Evolutionary conservation across 805 yeast genomes (phyloP), one percentile per base, ranked within the genome.

Genomic region (Candida mattraensis): DNA sequence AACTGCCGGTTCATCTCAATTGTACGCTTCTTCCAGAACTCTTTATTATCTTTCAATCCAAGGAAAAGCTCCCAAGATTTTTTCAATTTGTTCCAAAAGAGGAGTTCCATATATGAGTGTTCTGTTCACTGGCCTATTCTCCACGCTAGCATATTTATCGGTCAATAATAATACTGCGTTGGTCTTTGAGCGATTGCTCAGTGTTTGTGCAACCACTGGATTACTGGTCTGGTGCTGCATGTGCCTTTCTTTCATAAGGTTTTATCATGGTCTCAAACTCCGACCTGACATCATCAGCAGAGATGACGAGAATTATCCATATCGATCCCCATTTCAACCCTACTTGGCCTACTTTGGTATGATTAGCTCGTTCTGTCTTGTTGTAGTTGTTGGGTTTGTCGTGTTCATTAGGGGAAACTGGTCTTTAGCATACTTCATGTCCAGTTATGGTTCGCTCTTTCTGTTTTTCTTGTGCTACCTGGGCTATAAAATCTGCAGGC

Each of bases 61-160:
- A 44, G 72, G 76, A 5, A 68, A 78, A 49, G 83, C 83, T 1
- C 91, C 93, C 14, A 62, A 62, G 20, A 54, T 75, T 24, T 78
- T 86, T 50, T 68, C 78, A 5, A 54, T 64, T 15, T 83, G 93
- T 57, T 74, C 77, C 33, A 64, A 69, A 16, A 59, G 61, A 17
- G 95, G 95, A 4, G 84, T 83, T 10, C 95, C 95, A 0, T 79
- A 79, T 54, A 66, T 67, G 39, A 75, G 91, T 10, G 89, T 86
- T 2, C 44, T 83, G 21, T 73, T 79, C 40, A 70, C 88, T 0
- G 80, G 80, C 2, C 31, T 68, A 1, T 76, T 84, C 53, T 83
- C 86, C 0, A 52, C 76, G 3, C 58, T 83, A 23, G 73, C 87
- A 0, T 83, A 66, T 54, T 53, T 83, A 15, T 74, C 85, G 3